Base-by-base conservation (phyloP, 1,139 yeast species). In the Debaryomyces nepalensis region DNA sequence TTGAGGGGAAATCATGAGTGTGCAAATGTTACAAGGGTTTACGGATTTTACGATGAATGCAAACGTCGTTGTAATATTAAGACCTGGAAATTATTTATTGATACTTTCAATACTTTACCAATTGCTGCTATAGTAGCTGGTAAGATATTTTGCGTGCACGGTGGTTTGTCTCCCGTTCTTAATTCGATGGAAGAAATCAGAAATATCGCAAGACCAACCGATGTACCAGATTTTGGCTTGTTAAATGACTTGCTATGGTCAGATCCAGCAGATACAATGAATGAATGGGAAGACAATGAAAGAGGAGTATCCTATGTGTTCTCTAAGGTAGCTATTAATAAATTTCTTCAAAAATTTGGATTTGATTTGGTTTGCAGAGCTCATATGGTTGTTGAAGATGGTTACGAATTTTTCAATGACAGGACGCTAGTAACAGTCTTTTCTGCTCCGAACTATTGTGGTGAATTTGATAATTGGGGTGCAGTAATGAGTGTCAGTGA, bases 381-480 rank as follows among this genome's bases (percentile, higher is more conserved):
- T 12, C 98, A 93, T 67, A 91, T 93, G 98, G 98, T 93, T 50
- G 98, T 93, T 19, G 98, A 93, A 61, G 99, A 93, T 62, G 99
- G 99, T 1, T 93, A 93, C 63, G 98, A 93, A 68, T 93, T 93
- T 62, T 93, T 93, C 69, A 91, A 91, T 61, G 97, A 91, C 62
- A 77, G 96, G 42, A 87, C 96, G 20, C 73, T 93, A 49, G 98
- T 93, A 4, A 93, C 99, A 0, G 97, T 93, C 10, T 93, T 93
- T 63, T 82, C 90, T 43, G 99, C 99, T 0, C 98, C 99, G 1
- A 93, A 93, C 64, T 93, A 93, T 61, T 93, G 99, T 68, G 98
- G 99, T 29, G 99, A 93, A 64, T 93, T 93, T 58, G 98, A 93
- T 63, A 93, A 93, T 60, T 93, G 97, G 97, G 99, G 98, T 16